These are phyloP conservation scores for Carex cristatella DNA, from an alignment of 176 grass and related monocot genomes.

Conservation along the genomic window DNA sequence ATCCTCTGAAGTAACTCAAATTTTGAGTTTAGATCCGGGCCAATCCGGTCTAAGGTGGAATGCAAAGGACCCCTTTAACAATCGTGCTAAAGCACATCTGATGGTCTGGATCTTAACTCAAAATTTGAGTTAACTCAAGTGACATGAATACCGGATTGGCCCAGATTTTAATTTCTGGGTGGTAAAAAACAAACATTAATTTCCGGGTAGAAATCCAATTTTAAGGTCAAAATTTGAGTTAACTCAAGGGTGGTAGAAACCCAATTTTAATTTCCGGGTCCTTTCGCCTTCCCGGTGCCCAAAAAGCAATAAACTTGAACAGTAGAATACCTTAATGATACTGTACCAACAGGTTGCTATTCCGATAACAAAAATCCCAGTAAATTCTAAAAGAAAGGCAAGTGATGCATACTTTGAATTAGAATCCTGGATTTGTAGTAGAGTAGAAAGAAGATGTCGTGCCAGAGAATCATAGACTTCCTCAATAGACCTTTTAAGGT, in stretches of 20 bases:
- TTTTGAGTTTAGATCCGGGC: too few species aligned
- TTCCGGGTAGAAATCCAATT: too few species aligned
- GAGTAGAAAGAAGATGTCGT: conserved; percentile 57
- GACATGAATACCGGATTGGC: too few species aligned
- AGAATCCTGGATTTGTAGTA: conserved; percentile 32
- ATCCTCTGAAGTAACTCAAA: too few species aligned
- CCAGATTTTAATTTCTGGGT: too few species aligned
- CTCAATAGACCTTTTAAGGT: conserved; percentile 63
- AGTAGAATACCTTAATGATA: background rate
- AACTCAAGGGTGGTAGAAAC: background rate
- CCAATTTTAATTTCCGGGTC: background rate
- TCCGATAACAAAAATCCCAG: background rate
- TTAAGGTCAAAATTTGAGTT: too few species aligned
- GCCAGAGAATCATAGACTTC: conserved; percentile 74
- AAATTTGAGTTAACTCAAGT: too few species aligned
- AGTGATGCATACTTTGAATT: conserved; percentile 57
- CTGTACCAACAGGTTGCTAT: background rate
- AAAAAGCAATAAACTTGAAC: background rate
- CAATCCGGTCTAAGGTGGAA: too few species aligned
- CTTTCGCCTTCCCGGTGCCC: background rate
- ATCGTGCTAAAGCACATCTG: too few species aligned
- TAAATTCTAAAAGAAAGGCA: background rate
- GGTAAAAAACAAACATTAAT: too few species aligned
- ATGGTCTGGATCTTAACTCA: too few species aligned
- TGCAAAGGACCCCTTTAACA: too few species aligned